Conservation (phyloP, 1,139 yeast genomes). For the Blastobotrys serpentis region DNA sequence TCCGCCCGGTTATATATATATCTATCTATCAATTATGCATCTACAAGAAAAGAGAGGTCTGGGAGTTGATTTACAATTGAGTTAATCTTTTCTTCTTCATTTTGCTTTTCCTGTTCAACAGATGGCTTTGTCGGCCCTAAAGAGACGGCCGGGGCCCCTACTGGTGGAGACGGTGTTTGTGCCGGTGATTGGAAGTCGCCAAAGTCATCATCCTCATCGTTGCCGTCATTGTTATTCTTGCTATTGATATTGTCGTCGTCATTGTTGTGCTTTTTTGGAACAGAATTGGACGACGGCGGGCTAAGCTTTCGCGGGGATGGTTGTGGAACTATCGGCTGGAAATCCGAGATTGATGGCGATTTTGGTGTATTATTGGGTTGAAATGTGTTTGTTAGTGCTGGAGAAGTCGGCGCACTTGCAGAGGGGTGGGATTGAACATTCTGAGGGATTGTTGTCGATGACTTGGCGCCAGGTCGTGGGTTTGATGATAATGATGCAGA, state of each 20-base stretch:
- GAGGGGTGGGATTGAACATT: background rate
- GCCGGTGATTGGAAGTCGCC: slow-evolving; percentile 20
- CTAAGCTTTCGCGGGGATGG: background rate
- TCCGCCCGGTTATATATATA: no score
- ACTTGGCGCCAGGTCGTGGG: background rate
- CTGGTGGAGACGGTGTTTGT: background rate
- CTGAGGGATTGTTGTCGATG: background rate
- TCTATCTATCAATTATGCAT: no score
- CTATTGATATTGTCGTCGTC: background rate
- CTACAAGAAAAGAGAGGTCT: slow-evolving; percentile 28
- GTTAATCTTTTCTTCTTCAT: slow-evolving; percentile 26
- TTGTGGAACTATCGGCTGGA: background rate
- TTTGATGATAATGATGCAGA: background rate
- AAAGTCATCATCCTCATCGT: slow-evolving; percentile 20
- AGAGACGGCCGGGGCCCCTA: slow-evolving; percentile 15
- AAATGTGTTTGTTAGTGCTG: background rate
- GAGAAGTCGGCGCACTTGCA: background rate
- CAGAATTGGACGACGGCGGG: background rate
- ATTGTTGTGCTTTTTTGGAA: background rate
- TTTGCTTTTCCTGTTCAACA: slow-evolving; percentile 17
- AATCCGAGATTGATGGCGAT: background rate
- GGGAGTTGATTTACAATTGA: slow-evolving; percentile 30
- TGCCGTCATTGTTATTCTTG: background rate
- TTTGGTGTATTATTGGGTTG: no score
- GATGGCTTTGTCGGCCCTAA: slow-evolving; percentile 27